Evolutionary conservation across 441 rosid genomes (phyloP), one percentile per base, ranked within the genome.

Genomic region (Gossypium laxum): DNA sequence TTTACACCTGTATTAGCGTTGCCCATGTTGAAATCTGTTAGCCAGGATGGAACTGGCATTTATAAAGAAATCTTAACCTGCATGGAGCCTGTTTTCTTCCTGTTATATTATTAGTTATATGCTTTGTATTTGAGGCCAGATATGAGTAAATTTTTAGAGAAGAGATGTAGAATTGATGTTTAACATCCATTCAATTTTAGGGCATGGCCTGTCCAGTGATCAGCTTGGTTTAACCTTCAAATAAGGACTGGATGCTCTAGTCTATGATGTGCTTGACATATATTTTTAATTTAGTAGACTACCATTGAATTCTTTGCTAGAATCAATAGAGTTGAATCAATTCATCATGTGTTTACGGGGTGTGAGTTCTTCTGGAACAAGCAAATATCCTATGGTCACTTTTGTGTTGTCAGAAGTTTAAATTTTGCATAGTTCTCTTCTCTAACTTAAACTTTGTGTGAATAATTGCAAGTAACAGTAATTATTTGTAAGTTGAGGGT

Each of bases 201-300:
- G 26, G 26, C 43, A 59, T 58, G 38, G 38, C 66, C 30, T 41
- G 28, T 11, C 51, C 52, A 4, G 1, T 41, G 30, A 63, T 41
- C 34, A 12, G 32, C 34, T 64, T 64, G 69, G n/a, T 21, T 64
- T 64, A 21, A 43, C 32, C 28, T 62, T 64, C 54, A 12, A 22
- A 64, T n/a, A 26, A 63, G 45, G 52, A 63, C 22, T 63, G 52
- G 68, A 64, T 45, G 55, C 55, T n/a, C 10, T 38, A 62, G 28
- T 61, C 67, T 62, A 18, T 38, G 14, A 38, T 10, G 17, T 10
- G 1, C 11, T 38, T 4, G 22, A 64, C 19, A 43, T 21, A n/a
- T 43, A 43, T 19, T 62, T 61, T 45, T 21, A 12, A 43, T 64
- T 41, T 43, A 58, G 32, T 43, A 12, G n/a, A 64, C 11, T 45